Conservation (phyloP, 1,284 basidiomycete species). For the Termitomyces sp. region DNA sequence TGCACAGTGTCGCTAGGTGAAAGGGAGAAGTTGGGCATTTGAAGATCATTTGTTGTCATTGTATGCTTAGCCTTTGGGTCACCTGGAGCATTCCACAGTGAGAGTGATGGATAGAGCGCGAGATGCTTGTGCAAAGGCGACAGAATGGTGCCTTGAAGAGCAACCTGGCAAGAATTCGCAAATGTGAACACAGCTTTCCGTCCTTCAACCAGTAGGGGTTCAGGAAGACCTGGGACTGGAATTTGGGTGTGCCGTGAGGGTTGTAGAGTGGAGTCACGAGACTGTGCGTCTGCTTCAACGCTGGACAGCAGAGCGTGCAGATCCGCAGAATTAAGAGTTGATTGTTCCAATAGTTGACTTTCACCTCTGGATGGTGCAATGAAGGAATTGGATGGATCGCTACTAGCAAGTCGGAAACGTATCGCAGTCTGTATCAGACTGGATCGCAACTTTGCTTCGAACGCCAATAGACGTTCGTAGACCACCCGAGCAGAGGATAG, state of each 20-base stretch:
- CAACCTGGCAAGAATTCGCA: conserved; percentile 69
- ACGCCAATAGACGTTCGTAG: conserved; percentile 57
- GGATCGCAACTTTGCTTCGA: conserved; percentile 65
- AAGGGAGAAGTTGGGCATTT: conserved; percentile 90
- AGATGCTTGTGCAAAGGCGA: conserved; percentile 81
- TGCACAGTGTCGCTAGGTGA: conserved; percentile 88
- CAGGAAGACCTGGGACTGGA: conserved; percentile 17
- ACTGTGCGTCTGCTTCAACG: conserved; percentile 39
- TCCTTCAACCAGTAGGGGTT: conserved; percentile 52
- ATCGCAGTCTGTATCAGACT: conserved; percentile 55
- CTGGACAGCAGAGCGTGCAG: conserved; percentile 61
- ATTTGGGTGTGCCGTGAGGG: conserved; percentile 18
- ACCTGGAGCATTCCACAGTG: conserved; percentile 60
- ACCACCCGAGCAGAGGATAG: conserved; percentile 73
- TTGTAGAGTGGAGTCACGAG: conserved; percentile 20
- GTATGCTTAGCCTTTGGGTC: conserved; percentile 39
- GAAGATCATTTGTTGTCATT: conserved; percentile 54
- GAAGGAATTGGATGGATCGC: conserved; percentile 49
- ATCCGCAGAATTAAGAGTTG: conserved; percentile 75
- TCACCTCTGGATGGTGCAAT: conserved; percentile 66
- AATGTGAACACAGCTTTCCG: conserved; percentile 61
- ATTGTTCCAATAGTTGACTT: conserved; percentile 72
- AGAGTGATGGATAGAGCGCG: conserved; percentile 60
- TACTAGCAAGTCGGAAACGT: conserved; percentile 50
- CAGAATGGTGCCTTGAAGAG: conserved; percentile 79